A percentile compares a stretch with the other conserved stretches of the same genome.
Conservation (phyloP, 108 stramenopile genomes). For the Pseudonitzschia pungens region DNA sequence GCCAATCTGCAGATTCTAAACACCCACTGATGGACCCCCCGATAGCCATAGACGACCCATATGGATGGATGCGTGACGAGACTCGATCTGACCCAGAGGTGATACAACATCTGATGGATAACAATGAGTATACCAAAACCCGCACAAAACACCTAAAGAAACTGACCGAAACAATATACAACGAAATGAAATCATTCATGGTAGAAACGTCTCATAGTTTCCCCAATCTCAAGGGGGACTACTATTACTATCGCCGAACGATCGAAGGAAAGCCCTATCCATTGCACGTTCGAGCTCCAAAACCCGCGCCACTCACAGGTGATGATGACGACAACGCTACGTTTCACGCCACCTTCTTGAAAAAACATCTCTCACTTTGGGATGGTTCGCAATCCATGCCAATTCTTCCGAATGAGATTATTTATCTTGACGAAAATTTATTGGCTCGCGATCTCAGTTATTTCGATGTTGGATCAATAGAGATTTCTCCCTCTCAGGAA, state of each 20-base stretch:
- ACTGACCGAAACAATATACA: conserved; percentile 48
- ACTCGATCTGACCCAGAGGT: conserved; percentile 51
- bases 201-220: conserved; percentile 37
- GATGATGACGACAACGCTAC: conserved; percentile 34
- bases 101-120: conserved; percentile 53
- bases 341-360: conserved; percentile 66
- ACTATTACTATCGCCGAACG: conserved; percentile 74
- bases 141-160: conserved; percentile 47
- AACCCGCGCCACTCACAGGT: conserved; percentile 13
- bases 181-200: conserved; percentile 38
- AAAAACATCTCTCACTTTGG: conserved; percentile 70
- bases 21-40: conserved; percentile 77
- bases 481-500: conserved; percentile 37
- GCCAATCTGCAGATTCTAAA: conserved; percentile 60
- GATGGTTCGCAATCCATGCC: conserved; percentile 27
- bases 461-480: conserved; percentile 37
- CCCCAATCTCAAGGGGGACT: conserved; percentile 48
- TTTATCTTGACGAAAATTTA: conserved; percentile 73
- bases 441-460: conserved; percentile 56
- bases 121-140: conserved; percentile 62
- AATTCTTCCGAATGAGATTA: conserved; percentile 50
- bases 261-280: conserved; percentile 67
- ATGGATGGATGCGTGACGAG: conserved; percentile 84
- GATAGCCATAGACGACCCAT: conserved; percentile 48
- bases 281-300: conserved; percentile 59